Evolutionary conservation across 2,329 filamentous ascomycete genomes (phyloP).

Genomic region (Chaetomium olivaceum): DNA sequence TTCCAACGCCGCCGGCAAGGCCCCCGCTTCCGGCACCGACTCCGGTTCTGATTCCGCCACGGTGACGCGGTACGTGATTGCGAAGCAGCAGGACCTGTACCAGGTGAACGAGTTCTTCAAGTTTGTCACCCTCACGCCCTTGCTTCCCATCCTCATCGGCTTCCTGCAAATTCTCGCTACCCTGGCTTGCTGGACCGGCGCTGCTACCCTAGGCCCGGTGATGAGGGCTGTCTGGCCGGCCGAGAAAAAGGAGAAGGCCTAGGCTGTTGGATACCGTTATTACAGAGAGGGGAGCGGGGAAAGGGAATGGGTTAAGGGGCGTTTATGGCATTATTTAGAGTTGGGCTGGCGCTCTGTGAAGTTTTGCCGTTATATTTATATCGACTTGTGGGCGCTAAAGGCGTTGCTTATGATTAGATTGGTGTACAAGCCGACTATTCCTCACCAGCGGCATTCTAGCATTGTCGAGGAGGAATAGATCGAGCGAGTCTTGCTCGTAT

Average conservation of each 20-base stretch:
- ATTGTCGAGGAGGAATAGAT: no score
- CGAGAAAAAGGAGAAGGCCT: not conserved
- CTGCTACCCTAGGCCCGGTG: constrained; percentile 38
- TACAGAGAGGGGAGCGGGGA: not conserved
- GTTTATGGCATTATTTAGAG: not conserved
- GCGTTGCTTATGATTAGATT: not conserved
- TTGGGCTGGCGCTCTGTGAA: not conserved
- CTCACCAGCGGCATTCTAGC: not conserved
- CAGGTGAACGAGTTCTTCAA: constrained; percentile 74
- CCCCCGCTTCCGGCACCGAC: not conserved
- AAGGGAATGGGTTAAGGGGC: not conserved
- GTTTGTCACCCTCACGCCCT: constrained; percentile 65
- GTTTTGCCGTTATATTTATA: not conserved
- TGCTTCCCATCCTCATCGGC: constrained; percentile 51
- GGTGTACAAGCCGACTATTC: not conserved
- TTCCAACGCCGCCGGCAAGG: not conserved
- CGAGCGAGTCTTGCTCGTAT: no score
- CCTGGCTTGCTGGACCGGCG: constrained; percentile 62
- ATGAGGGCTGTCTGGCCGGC: constrained; percentile 12
- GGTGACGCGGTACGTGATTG: constrained; percentile 66
- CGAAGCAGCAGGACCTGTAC: constrained; percentile 78
- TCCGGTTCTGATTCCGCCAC: not conserved
- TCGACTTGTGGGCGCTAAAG: not conserved
- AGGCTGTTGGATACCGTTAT: not conserved
- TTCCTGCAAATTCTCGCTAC: constrained; percentile 56